A percentile compares a stretch with the other conserved stretches of the same genome.
Conservation (phyloP, 2,329 filamentous ascomycete species). For the Colletotrichum navitas region DNA sequence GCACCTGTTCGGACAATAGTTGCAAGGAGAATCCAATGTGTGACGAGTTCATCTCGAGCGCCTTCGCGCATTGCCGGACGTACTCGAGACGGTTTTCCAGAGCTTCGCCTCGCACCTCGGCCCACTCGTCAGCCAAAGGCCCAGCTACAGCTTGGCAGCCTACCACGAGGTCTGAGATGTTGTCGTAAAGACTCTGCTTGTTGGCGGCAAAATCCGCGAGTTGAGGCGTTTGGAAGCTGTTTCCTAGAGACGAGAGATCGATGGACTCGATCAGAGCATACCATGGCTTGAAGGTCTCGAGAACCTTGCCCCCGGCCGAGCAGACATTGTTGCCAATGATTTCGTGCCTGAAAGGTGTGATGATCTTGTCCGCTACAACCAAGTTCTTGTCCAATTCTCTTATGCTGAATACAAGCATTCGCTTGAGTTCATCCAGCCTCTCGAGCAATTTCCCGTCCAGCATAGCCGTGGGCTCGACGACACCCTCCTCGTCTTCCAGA, state of each 20-base stretch:
- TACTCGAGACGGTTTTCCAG: conserved; percentile 87
- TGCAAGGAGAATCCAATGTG: conserved; percentile 91
- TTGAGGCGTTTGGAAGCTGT: conserved; percentile 85
- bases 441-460: conserved; percentile 85
- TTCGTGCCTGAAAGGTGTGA: conserved; percentile 83
- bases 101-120: conserved; percentile 89
- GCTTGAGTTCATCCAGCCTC: conserved; percentile 86
- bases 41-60: conserved; percentile 87
- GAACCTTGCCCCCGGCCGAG: conserved; percentile 79
- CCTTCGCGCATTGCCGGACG: conserved; percentile 81
- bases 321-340: conserved; percentile 87
- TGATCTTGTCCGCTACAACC: conserved; percentile 80
- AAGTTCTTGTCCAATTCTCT: conserved; percentile 90
- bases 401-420: conserved; percentile 86
- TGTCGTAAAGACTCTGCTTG: conserved; percentile 95
- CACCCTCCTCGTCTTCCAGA: conserved; percentile 83
- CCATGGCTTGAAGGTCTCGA: conserved; percentile 93
- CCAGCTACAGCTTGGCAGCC: conserved; percentile 93
- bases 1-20: conserved; percentile 85
- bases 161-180: conserved; percentile 88
- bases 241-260: conserved; percentile 83
- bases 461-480: conserved; percentile 76
- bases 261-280: conserved; percentile 91
- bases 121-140: conserved; percentile 94
- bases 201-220: conserved; percentile 88